Base-by-base conservation (phyloP, 768 basidiomycete genomes). In the Udeniomyces megalosporus region DNA sequence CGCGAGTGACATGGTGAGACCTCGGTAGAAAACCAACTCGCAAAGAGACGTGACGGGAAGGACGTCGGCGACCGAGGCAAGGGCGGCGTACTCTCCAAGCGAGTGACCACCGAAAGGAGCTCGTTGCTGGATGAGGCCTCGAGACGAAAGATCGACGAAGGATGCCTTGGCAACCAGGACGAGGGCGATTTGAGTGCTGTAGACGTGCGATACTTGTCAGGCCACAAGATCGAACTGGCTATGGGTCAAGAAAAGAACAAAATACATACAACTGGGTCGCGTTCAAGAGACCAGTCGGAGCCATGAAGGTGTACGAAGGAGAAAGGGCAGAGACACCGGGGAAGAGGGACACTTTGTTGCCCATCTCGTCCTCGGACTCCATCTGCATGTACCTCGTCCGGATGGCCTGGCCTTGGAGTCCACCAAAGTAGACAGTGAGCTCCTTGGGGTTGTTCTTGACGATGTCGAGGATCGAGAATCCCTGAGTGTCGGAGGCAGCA, bases 371-470 rank as follows among this genome's bases (percentile, higher is more conserved):
- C 76, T 88, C 85, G 0, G 90, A 84, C 71, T 96, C 92, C 86
- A 99, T 95, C 68, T 92, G 91, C 89, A 97, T 97, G 76, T 99
- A 99, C n/a, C 95, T 84, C 69, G 92, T 87, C 31, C 95, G 87
- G 67, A 97, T 97, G 2, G 84, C 92, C 72, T 97, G 93, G 45
- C 95, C 95, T 76, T 96, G 96, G 75, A 97, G 88, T 72, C 95
- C 95, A 78, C 95, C 95, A 68, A 99, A 99, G 75, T 99, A 93
- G 68, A 99, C 85, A 0, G 91, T 99, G 78, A 96, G 90, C 75
- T 87, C 84, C 79, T 91, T 95, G 22, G 93, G 92, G 73, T 97
- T 96, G 73, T 92, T 86, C 77, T 92, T 93, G 75, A 99, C 93
- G 68, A 99, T 95, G 73, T 99, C 92, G 70, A 96, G 78, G 72